Evolutionary conservation across 129 eudicot genomes (phyloP), one percentile per base, ranked within the genome.

Genomic region (Smallanthus sonchifolius): DNA sequence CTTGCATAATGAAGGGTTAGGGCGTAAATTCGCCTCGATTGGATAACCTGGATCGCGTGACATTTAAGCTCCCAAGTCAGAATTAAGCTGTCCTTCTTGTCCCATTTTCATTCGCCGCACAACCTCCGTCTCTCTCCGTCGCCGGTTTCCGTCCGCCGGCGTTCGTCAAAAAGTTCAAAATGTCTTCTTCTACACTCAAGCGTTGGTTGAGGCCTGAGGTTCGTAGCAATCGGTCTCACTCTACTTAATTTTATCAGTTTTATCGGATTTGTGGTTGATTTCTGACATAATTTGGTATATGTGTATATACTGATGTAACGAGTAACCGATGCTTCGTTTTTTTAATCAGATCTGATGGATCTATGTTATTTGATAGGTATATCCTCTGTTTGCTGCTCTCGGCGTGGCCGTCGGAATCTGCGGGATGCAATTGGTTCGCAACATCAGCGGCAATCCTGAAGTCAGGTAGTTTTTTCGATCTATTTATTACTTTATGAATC

Each of bases 321-420:
- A 79, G 20, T 79, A 62, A 68, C 7, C 40, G 56, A 52, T 72
- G 34, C 44, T 45, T 51, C 14, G 74, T 37, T 43, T 65, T 55
- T 47, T 52, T 3, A 15, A 30, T 60, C 69, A 52, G 81, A 82
- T 82, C 84, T 81, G 51, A 77, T 65, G 65, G 66, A 64, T 70
- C 47, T 57, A 15, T 15, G 15, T 32, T 39, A 10, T 79, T 20
- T 34, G 40, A 19, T 32, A 93, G 98, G 98, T 93, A 8, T 93
- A 84, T 59, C 98, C 98, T 59, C 74, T 93, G 81, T 93, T 93
- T 80, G 98, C 92, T 6, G 91, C 98, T 63, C 83, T 88, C 20
- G 98, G 98, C 2, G 91, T 88, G 5, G 98, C 98, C 56, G 96
- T 93, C 2, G 98, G 98, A 57, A 90, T 93, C 49, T 93, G 97